A percentile compares a stretch with the other conserved stretches of the same genome.
These are phyloP conservation scores for Dioscorea cayenensis DNA, from an alignment of 116 monocot genomes.

Conservation along the genomic window DNA sequence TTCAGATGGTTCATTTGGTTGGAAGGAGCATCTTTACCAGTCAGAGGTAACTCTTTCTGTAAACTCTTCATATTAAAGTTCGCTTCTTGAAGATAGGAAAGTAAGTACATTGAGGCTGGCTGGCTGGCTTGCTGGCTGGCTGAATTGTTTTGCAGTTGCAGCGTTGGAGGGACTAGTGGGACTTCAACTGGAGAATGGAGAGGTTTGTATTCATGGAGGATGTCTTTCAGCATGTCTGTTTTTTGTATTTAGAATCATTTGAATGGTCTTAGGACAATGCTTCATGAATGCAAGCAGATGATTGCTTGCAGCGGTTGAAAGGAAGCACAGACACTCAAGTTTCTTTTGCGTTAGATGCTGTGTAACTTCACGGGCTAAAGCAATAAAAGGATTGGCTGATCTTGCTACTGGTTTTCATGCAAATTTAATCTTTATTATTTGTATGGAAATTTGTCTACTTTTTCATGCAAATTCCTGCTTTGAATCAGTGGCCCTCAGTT, in stretches of 20 bases:
- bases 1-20: conserved; percentile 38
- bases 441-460: neutral
- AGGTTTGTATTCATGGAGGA: conserved; percentile 33
- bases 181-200: conserved; percentile 52
- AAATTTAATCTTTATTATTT: neutral
- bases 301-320: conserved; percentile 39
- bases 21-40: conserved; percentile 22
- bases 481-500: too few species aligned
- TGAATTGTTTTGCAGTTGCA: conserved; percentile 53
- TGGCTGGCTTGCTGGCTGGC: neutral
- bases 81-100: neutral
- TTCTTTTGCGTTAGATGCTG: conserved; percentile 4
- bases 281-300: conserved; percentile 42
- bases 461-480: too few species aligned
- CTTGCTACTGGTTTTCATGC: conserved; percentile 30
- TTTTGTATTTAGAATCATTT: conserved; percentile 17
- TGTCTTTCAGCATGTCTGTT: neutral
- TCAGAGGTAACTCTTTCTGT: conserved; percentile 36
- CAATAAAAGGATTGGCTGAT: conserved; percentile 57
- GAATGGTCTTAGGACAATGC: conserved; percentile 31
- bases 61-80: neutral
- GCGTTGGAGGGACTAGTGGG: conserved; percentile 68
- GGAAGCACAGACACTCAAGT: conserved; percentile 2
- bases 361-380: conserved; percentile 30
- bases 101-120: neutral